Conservation (phyloP, 2,329 filamentous ascomycete species). For the Pseudogymnoascus sp. region DNA sequence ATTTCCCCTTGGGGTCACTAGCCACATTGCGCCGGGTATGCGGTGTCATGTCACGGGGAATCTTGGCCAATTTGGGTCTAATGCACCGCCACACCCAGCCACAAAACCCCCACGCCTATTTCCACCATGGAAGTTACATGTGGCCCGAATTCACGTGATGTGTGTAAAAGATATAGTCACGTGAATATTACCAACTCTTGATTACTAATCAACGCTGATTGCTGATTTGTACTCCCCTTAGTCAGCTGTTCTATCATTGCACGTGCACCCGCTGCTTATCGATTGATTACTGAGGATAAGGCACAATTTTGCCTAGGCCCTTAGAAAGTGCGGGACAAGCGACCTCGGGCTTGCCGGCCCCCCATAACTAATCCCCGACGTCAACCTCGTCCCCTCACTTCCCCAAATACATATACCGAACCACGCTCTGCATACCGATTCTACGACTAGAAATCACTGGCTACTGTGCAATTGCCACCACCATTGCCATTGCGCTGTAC, state of each 20-base stretch:
- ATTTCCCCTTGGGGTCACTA: constrained; percentile 8
- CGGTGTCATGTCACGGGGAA: neutral
- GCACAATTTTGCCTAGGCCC: constrained; percentile 3
- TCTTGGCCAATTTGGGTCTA: neutral
- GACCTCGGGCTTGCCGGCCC: constrained; percentile 10
- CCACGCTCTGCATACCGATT: neutral
- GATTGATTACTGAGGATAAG: constrained; percentile 9
- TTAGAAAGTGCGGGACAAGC: constrained; percentile 11
- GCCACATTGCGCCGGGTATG: constrained; percentile 4
- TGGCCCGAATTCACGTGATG: neutral
- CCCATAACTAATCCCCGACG: constrained; percentile 6
- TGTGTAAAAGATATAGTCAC: neutral
- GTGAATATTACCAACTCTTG: neutral
- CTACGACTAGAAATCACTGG: neutral
- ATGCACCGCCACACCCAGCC: neutral
- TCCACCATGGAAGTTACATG: too few species aligned
- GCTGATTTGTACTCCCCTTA: neutral
- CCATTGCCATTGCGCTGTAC: neutral
- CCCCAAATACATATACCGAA: constrained; percentile 1
- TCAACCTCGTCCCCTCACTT: constrained; percentile 5
- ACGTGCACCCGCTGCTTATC: constrained; percentile 1
- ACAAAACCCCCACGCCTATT: neutral
- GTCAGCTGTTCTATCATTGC: neutral
- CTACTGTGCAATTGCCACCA: neutral
- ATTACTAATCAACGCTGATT: neutral